These are phyloP conservation scores for Phenoliferia sp. DNA, from an alignment of 1,284 basidiomycete genomes.

Conservation along the genomic window DNA sequence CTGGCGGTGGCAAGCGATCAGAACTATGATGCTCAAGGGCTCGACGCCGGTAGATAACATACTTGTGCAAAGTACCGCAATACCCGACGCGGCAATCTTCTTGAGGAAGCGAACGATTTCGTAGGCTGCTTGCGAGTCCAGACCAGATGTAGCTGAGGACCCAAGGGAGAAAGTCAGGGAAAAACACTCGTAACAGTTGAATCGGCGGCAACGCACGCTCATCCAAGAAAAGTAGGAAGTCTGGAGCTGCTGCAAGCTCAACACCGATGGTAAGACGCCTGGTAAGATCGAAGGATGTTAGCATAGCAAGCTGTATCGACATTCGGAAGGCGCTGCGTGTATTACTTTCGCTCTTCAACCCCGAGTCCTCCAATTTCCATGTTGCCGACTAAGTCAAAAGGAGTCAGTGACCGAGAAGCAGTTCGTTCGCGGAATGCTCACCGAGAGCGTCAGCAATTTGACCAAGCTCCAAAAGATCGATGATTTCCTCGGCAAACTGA, in stretches of 20 bases:
- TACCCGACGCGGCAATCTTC: conserved; percentile 41
- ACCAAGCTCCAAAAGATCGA: conserved; percentile 49
- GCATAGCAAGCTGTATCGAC: neutral
- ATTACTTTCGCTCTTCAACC: conserved; percentile 51
- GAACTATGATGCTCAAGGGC: neutral
- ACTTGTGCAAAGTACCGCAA: conserved; percentile 41
- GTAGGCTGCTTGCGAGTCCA: conserved; percentile 36
- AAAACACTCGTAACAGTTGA: neutral
- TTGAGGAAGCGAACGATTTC: conserved; percentile 40
- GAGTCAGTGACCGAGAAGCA: neutral
- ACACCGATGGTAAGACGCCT: conserved; percentile 55
- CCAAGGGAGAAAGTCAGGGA: conserved; percentile 35
- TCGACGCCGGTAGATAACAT: neutral
- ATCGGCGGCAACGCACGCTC: conserved; percentile 15
- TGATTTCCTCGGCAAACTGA: conserved; percentile 50
- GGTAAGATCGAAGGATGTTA: neutral
- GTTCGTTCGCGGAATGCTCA: neutral
- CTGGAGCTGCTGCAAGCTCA: conserved; percentile 51
- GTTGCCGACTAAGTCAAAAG: conserved; percentile 40
- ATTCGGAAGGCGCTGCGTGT: neutral
- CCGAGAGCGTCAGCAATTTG: conserved; percentile 48
- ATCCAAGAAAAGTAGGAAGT: conserved; percentile 42
- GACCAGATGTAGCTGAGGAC: conserved; percentile 33
- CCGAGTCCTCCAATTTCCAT: conserved; percentile 49
- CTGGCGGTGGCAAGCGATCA: neutral